phyloP scores from a whole-genome alignment of 192 early-diverging fungal genomes.

The Rhizophagus sp. region DNA sequence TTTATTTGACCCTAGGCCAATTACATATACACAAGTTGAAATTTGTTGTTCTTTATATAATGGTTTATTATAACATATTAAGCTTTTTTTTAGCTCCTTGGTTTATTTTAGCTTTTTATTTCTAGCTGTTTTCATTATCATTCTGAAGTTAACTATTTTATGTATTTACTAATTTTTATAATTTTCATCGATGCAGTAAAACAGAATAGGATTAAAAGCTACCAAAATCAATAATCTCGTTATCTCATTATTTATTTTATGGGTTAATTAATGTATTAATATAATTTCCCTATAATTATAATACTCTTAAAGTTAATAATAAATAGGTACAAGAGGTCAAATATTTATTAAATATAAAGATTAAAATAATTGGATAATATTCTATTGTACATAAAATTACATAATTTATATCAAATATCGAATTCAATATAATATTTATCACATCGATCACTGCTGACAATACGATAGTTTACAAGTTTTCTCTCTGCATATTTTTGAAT shows the following conservation, averaged over 20 bases:
- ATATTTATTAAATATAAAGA: neutral
- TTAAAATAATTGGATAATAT: too few relatives aligned
- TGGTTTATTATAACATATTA: neutral
- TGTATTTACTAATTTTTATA: neutral
- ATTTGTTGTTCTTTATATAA: neutral
- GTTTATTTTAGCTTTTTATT: neutral
- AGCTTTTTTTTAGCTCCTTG: neutral
- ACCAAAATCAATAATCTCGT: too few relatives aligned
- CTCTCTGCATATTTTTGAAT: too few relatives aligned
- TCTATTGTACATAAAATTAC: too few relatives aligned
- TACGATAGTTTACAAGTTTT: too few relatives aligned
- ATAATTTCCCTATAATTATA: neutral
- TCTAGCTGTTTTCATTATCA: neutral
- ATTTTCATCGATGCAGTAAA: neutral
- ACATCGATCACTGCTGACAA: too few relatives aligned
- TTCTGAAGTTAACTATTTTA: neutral
- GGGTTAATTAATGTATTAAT: neutral
- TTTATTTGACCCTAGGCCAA: slow-evolving; percentile 49
- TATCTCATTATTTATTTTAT: too few relatives aligned
- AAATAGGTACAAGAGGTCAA: neutral
- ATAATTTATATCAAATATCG: too few relatives aligned
- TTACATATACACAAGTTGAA: neutral
- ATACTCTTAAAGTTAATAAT: neutral
- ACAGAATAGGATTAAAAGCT: neutral
- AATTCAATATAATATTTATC: too few relatives aligned